Evolutionary conservation across 208 protist genomes (phyloP).

Genomic region (Lotmaria passim): DNA sequence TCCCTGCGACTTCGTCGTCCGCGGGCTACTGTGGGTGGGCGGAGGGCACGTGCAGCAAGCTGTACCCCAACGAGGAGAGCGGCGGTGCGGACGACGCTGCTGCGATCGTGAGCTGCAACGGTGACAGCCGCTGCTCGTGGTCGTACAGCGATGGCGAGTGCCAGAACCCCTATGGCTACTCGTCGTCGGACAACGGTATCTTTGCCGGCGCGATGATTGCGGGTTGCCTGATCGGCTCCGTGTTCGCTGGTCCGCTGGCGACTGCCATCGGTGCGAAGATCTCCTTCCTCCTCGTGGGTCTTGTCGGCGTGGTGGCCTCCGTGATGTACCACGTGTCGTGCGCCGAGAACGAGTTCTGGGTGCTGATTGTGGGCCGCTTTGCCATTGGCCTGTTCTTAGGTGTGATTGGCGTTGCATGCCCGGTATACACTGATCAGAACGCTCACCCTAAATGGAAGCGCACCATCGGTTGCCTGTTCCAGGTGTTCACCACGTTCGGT

Average conservation of each 20-base stretch:
- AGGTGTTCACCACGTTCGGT: slow-evolving; percentile 84
- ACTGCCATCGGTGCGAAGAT: slow-evolving; percentile 52
- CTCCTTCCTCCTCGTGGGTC: slow-evolving; percentile 64
- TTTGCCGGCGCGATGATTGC: slow-evolving; percentile 87
- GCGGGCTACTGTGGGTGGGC: slow-evolving; percentile 47
- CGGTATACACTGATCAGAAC: slow-evolving; percentile 81
- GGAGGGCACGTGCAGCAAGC: slow-evolving; percentile 35
- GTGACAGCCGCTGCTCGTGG: slow-evolving; percentile 56
- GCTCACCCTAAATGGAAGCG: slow-evolving; percentile 56
- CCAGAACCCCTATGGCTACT: slow-evolving; percentile 62
- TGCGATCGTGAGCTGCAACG: slow-evolving; percentile 18
- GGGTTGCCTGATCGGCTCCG: slow-evolving; percentile 76
- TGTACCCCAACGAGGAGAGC: slow-evolving; percentile 17
- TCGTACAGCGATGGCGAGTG: slow-evolving; percentile 53
- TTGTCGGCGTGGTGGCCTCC: slow-evolving; percentile 56
- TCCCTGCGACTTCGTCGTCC: not conserved
- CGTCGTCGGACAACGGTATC: slow-evolving; percentile 65
- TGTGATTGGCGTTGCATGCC: slow-evolving; percentile 60
- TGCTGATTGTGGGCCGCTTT: slow-evolving; percentile 71
- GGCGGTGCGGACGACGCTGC: not conserved
- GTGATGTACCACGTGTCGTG: slow-evolving; percentile 70
- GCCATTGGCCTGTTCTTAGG: slow-evolving; percentile 78
- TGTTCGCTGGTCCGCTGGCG: slow-evolving; percentile 59
- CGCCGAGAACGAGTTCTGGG: slow-evolving; percentile 64
- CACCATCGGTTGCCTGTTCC: slow-evolving; percentile 79